Evolutionary conservation across 202 grass and related monocot species (phyloP), one percentile per base, ranked within the genome.

Genomic region (Musa balbisiana): DNA sequence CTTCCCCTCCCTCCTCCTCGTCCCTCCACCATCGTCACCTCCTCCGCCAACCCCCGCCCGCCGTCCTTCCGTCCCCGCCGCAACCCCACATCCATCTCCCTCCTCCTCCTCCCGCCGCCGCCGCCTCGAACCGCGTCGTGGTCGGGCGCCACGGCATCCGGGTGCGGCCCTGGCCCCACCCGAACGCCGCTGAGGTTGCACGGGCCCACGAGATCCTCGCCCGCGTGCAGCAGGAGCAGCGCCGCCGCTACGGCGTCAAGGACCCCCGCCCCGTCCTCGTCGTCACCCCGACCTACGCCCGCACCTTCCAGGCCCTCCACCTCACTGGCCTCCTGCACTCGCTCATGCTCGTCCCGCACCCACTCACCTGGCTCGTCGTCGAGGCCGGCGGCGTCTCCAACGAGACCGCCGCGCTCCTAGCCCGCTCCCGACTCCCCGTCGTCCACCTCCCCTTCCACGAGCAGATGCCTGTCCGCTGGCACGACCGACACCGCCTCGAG

Each of bases 331-430:
- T 87, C 69, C 84, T 91, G 23, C 67, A 19, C 87, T 82, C 54
- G 83, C 89, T 68, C 83, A 20, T 76, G 9, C 86, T 93, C 60
- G 80, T 93, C 27, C 86, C 89, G 1, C 87, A 63, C 53, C 82
- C 62, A 12, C 52, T 97, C 21, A 17, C 80, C 9, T 97, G 93
- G 93, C 65, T 97, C 50, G 86, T 97, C 27, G 55, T 89, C 55
- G 90, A 93, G 84, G 79, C 67, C 8, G 88, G 82, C 0, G 80
- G 76, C 54, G 55, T 81, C 65, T 83, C 86, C 12, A 84, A 93
- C 74, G 85, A 74, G 51, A 87, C 90, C 73, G 73, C 79, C 64
- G 83, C 86, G 2, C 65, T 93, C 66, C 82, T 93, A 12, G 54
- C 86, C 11, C 81, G 67, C 52, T 93, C 90, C 43, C 55, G 65